Percentiles rank a stretch among this genome's conserved stretches.
These are phyloP conservation scores for Pythium sp. DNA, from an alignment of 352 stramenopile genomes.

Conservation along the genomic window DNA sequence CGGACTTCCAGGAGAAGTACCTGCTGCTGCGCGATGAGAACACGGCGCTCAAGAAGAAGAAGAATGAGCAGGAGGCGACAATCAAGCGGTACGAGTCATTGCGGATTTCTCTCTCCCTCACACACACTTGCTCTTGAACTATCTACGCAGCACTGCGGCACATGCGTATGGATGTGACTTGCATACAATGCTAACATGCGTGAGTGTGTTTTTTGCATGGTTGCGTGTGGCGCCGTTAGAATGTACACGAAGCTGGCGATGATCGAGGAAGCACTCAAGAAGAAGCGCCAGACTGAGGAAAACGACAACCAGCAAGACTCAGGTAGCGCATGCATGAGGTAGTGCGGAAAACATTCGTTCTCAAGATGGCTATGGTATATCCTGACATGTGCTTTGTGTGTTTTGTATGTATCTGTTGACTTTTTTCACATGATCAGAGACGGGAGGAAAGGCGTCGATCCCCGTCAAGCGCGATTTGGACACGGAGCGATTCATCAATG, in stretches of 20 bases:
- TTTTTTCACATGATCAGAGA: slow-evolving; percentile 19
- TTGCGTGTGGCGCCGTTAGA: slow-evolving; percentile 20
- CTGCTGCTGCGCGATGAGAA: slow-evolving; percentile 83
- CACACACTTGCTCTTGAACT: not conserved
- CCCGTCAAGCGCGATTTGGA: slow-evolving; percentile 61
- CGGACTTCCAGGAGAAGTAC: slow-evolving; percentile 84
- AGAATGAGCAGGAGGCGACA: slow-evolving; percentile 89
- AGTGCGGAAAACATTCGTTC: not conserved
- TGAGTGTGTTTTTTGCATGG: not conserved
- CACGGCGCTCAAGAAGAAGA: slow-evolving; percentile 85
- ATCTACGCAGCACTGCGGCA: too few species aligned
- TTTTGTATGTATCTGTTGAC: not conserved
- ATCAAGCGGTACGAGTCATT: slow-evolving; percentile 68
- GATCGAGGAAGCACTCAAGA: slow-evolving; percentile 84
- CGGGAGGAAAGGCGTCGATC: slow-evolving; percentile 24
- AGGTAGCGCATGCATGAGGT: slow-evolving; percentile 19
- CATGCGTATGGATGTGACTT: not conserved
- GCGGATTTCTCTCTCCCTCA: not conserved
- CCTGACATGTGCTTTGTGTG: not conserved
- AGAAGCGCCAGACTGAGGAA: slow-evolving; percentile 47
- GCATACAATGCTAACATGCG: not conserved
- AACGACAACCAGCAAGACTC: slow-evolving; percentile 62
- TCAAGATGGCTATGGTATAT: not conserved
- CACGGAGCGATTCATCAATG: slow-evolving; percentile 79
- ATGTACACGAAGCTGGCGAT: slow-evolving; percentile 90